Conservation (phyloP, 805 yeast species). For the Candida incommunis region DNA sequence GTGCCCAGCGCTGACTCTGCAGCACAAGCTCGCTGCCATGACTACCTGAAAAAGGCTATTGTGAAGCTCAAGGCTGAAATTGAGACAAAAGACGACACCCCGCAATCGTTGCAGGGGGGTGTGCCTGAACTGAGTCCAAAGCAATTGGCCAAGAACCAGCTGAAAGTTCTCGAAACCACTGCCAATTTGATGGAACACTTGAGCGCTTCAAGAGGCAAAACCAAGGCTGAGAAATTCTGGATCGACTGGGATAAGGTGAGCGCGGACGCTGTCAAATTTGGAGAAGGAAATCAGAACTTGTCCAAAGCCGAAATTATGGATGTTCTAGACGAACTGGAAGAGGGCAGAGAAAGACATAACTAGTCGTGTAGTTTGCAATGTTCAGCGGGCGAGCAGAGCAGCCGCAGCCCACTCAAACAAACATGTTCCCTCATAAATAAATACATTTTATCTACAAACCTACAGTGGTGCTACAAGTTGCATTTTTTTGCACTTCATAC, state of each 20-base stretch:
- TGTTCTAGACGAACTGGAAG: conserved; percentile 17
- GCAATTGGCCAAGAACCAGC: conserved; percentile 10
- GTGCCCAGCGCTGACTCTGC: conserved; percentile 19
- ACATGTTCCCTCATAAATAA: conserved; percentile 4
- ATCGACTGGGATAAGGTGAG: conserved; percentile 23
- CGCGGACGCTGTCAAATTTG: conserved; percentile 11
- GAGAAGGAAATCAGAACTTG: conserved; percentile 8
- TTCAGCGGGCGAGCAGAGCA: too few relatives aligned
- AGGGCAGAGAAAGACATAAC: conserved; percentile 19
- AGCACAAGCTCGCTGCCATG: conserved; percentile 21
- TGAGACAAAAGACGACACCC: conserved; percentile 4
- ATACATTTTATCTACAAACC: conserved; percentile 3
- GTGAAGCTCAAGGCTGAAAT: conserved; percentile 8
- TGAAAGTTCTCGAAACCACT: conserved; percentile 9
- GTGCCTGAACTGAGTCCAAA: conserved; percentile 6
- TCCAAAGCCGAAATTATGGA: conserved; percentile 9
- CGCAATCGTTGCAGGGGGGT: conserved; percentile 7
- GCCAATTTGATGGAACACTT: conserved; percentile 10
- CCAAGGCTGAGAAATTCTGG: conserved; percentile 22
- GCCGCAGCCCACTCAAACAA: too few relatives aligned
- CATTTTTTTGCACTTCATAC: not conserved
- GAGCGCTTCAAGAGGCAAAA: conserved; percentile 10
- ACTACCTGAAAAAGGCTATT: conserved; percentile 15
- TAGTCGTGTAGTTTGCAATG: too few relatives aligned
- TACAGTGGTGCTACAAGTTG: too few relatives aligned